Conservation (phyloP, 2,329 filamentous ascomycete species). For the Pseudogymnoascus sp. region DNA sequence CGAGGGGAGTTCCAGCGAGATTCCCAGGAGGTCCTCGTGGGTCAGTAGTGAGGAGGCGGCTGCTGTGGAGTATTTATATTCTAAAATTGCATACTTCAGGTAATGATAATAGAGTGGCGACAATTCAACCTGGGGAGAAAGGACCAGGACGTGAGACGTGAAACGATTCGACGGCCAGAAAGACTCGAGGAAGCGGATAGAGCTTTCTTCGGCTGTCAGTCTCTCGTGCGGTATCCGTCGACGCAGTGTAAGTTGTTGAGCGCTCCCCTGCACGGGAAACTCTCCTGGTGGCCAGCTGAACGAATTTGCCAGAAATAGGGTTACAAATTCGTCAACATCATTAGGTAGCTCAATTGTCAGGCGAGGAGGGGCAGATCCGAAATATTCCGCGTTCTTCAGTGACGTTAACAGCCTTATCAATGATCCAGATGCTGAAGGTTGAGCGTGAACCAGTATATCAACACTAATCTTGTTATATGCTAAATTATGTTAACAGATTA, state of each 20-base stretch:
- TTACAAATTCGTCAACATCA: slow-evolving; percentile 57
- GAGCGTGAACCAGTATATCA: slow-evolving; percentile 77
- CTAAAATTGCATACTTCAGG: slow-evolving; percentile 67
- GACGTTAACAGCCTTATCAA: slow-evolving; percentile 71
- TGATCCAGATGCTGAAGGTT: slow-evolving; percentile 61
- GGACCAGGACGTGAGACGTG: slow-evolving; percentile 69
- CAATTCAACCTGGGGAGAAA: slow-evolving; percentile 74
- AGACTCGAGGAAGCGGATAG: slow-evolving; percentile 71
- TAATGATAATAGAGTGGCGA: slow-evolving; percentile 81
- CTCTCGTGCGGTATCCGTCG: slow-evolving; percentile 60
- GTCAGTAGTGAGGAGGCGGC: slow-evolving; percentile 35
- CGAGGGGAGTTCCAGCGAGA: slow-evolving; percentile 70
- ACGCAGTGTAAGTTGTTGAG: slow-evolving; percentile 59
- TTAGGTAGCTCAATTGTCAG: slow-evolving; percentile 79
- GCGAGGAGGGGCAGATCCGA: slow-evolving; percentile 59
- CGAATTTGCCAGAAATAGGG: slow-evolving; percentile 47
- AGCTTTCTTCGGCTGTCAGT: slow-evolving; percentile 60
- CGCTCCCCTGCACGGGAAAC: slow-evolving; percentile 29
- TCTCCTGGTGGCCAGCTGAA: slow-evolving; percentile 60
- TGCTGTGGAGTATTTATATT: slow-evolving; percentile 63
- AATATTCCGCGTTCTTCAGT: slow-evolving; percentile 67
- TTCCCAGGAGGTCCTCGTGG: slow-evolving; percentile 58
- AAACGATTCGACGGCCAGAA: slow-evolving; percentile 67
- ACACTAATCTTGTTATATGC: slow-evolving; percentile 73
- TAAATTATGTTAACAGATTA: slow-evolving; percentile 30